A percentile compares a stretch with the other conserved stretches of the same genome.
Conservation (phyloP, 2,329 filamentous ascomycete species). For the Helotiales sp. region DNA sequence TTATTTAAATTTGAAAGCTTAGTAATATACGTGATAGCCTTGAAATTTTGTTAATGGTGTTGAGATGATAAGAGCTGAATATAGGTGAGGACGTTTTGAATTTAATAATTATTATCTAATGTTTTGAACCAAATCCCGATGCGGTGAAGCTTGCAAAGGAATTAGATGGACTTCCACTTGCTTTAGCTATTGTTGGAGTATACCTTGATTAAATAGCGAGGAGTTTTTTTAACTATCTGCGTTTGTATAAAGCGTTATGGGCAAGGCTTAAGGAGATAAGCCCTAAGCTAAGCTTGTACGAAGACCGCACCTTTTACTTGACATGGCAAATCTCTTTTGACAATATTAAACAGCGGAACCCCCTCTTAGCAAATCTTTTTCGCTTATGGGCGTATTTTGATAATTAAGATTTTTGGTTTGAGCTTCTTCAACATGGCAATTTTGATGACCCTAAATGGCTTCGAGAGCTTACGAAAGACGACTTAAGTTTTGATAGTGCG, state of each 20-base stretch:
- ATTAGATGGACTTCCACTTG: constrained; percentile 18
- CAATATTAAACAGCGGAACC: constrained; percentile 6
- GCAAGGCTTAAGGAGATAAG: constrained; percentile 10
- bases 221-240: constrained; percentile 19
- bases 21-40: constrained; percentile 14
- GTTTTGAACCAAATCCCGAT: constrained; percentile 7
- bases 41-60: constrained; percentile 18
- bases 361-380: constrained; percentile 15
- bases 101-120: constrained; percentile 3
- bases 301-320: constrained; percentile 17
- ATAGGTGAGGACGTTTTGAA: constrained; percentile 13
- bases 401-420: constrained; percentile 22
- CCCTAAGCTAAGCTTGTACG: constrained; percentile 15
- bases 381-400: constrained; percentile 19
- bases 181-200: constrained; percentile 17
- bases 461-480: constrained; percentile 20
- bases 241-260: constrained; percentile 17
- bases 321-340: constrained; percentile 23
- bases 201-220: constrained; percentile 15
- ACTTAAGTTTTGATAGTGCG: constrained; percentile 14
- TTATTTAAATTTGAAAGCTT: constrained; percentile 17
- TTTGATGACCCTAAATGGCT: constrained; percentile 10
- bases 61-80: constrained; percentile 4
- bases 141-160: constrained; percentile 15
- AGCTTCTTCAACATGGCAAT: constrained; percentile 19